A percentile compares a stretch with the other conserved stretches of the same genome.
Evolutionary conservation across 305 asterid species (phyloP).

Genomic region (Striga hermonthica): DNA sequence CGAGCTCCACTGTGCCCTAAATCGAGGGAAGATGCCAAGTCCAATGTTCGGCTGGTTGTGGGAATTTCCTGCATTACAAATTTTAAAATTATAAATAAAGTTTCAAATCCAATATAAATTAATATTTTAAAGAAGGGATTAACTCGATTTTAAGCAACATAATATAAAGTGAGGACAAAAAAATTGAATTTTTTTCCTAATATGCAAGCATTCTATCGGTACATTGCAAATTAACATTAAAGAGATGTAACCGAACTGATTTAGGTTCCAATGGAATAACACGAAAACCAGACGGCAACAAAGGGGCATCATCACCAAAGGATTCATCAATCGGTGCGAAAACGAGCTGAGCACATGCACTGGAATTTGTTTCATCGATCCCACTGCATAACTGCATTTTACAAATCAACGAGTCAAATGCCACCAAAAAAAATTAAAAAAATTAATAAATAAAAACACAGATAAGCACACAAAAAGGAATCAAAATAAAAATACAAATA

Average conservation of each 20-base stretch:
- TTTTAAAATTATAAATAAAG: too few species aligned
- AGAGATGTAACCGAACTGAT: slow-evolving; percentile 52
- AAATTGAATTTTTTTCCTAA: too few species aligned
- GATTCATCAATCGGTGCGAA: slow-evolving; percentile 94
- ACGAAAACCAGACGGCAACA: slow-evolving; percentile 92
- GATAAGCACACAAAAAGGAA: not conserved
- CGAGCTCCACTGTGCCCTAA: slow-evolving; percentile 64
- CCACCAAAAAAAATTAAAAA: not conserved
- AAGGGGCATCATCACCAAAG: slow-evolving; percentile 85
- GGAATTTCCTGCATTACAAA: slow-evolving; percentile 56
- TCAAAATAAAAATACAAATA: too few species aligned
- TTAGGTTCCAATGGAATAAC: slow-evolving; percentile 86
- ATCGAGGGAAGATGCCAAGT: slow-evolving; percentile 87
- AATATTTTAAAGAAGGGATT: too few species aligned
- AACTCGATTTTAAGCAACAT: too few species aligned
- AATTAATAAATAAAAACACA: not conserved
- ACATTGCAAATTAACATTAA: too few species aligned
- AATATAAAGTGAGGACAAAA: too few species aligned
- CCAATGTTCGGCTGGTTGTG: slow-evolving; percentile 66
- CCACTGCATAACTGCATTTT: slow-evolving; percentile 81
- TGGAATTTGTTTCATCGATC: slow-evolving; percentile 67
- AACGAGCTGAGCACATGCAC: slow-evolving; percentile 88
- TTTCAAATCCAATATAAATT: not conserved
- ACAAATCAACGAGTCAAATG: slow-evolving; percentile 15
- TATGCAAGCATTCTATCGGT: too few species aligned